phyloP scores from a whole-genome alignment of 2,329 filamentous ascomycete species.

The Alternaria ethzedia region DNA sequence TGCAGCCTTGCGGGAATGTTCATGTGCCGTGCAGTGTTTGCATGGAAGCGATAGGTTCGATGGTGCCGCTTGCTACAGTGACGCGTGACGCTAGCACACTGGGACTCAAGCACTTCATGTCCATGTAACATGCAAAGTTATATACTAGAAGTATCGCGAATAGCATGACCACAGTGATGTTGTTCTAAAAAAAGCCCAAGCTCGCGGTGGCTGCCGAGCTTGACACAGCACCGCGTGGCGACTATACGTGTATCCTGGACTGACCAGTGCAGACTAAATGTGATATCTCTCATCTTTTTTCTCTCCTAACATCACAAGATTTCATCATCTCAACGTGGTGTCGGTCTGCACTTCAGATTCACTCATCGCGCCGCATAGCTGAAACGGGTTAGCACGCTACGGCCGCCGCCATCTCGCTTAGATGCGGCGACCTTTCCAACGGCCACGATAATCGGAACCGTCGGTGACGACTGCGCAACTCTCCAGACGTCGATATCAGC shows the following conservation, averaged over 20 bases:
- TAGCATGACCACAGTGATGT: not conserved
- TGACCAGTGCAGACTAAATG: accelerated
- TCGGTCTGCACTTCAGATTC: not conserved
- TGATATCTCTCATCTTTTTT: not conserved
- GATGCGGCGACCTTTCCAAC: constrained; percentile 6
- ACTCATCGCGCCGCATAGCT: constrained; percentile 8
- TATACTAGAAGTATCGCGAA: too few relatives aligned
- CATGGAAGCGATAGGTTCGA: not conserved
- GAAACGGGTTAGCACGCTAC: constrained; percentile 3
- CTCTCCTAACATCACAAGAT: not conserved
- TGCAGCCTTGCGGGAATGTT: not conserved
- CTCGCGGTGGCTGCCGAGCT: not conserved
- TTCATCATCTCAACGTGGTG: not conserved
- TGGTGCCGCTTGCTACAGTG: too few relatives aligned
- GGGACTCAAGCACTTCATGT: not conserved
- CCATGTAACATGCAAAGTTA: not conserved
- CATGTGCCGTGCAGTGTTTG: too few relatives aligned
- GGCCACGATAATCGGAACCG: constrained; percentile 10
- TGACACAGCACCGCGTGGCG: not conserved
- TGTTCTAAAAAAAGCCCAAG: not conserved
- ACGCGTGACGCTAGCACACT: not conserved
- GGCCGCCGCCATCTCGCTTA: constrained; percentile 12
- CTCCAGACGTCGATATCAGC: constrained; percentile 18
- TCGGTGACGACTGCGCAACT: constrained; percentile 8
- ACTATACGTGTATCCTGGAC: not conserved